These are phyloP conservation scores for Claviceps humidiphila DNA, from an alignment of 2,329 filamentous ascomycete species.

Conservation along the genomic window DNA sequence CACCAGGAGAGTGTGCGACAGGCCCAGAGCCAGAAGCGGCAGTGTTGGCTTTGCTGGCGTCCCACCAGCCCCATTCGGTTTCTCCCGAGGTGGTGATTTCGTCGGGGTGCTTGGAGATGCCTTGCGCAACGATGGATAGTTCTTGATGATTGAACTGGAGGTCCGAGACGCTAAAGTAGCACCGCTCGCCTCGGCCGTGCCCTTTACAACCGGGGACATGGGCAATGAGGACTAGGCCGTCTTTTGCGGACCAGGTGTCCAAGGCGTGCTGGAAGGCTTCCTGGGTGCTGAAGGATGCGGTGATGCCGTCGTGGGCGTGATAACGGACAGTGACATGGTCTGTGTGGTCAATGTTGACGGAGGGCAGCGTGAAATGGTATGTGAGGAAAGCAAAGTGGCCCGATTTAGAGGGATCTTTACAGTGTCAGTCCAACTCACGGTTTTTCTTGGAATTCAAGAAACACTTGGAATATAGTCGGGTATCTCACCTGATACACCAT, in stretches of 20 bases:
- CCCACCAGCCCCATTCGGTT: constrained; percentile 16
- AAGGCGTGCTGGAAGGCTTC: constrained; percentile 13
- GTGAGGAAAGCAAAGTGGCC: constrained; percentile 15
- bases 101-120: constrained; percentile 11
- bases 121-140: constrained; percentile 9
- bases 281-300: constrained; percentile 8
- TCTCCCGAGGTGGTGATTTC: constrained; percentile 11
- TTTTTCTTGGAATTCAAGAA: too few relatives aligned
- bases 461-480: too few relatives aligned
- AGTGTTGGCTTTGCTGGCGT: constrained; percentile 2
- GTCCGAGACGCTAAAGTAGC: constrained; percentile 16
- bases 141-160: constrained; percentile 9
- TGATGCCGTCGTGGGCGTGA: constrained; percentile 1
- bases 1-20: background rate
- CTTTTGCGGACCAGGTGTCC: constrained; percentile 10
- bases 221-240: constrained; percentile 15
- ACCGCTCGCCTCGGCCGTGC: constrained; percentile 14
- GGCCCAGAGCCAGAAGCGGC: background rate
- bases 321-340: constrained; percentile 10
- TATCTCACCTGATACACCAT: constrained; percentile 10
- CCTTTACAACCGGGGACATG: constrained; percentile 14
- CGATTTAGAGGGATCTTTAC: constrained; percentile 10
- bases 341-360: constrained; percentile 18
- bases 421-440: background rate
- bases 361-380: constrained; percentile 15